Evolutionary conservation across 495 filamentous ascomycete genomes (phyloP).

Genomic region (Lepidopterella palustris): DNA sequence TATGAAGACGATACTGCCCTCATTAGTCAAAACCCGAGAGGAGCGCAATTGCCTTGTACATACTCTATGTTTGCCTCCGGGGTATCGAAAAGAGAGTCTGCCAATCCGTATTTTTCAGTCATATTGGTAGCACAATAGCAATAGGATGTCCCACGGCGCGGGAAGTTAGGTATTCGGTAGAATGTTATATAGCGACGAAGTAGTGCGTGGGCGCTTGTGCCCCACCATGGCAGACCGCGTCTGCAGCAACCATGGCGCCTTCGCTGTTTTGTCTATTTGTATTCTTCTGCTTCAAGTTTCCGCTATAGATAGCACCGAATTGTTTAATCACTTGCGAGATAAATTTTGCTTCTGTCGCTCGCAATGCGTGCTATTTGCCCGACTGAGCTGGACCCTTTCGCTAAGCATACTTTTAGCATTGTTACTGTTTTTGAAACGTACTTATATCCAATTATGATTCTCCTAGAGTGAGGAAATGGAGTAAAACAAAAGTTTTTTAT

Average conservation of each 20-base stretch:
- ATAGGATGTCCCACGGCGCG: neutral
- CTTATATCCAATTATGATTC: neutral
- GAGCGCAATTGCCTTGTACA: neutral
- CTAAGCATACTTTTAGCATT: too few species aligned
- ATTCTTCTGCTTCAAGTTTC: too few species aligned
- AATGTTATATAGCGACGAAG: neutral
- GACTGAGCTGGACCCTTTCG: too few species aligned
- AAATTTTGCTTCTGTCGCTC: neutral
- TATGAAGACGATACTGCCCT: conserved; percentile 15
- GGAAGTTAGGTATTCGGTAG: neutral
- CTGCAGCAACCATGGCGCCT: neutral
- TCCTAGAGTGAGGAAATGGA: neutral
- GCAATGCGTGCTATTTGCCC: neutral
- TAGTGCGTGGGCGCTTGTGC: neutral
- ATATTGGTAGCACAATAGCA: neutral
- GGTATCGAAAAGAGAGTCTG: conserved; percentile 6
- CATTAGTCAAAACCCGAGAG: neutral
- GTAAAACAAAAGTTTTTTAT: neutral
- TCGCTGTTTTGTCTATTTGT: neutral
- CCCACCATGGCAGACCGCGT: neutral
- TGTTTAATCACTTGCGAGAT: neutral
- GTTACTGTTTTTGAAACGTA: neutral
- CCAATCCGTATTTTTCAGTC: conserved; percentile 1
- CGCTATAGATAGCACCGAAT: neutral
- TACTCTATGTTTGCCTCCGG: conserved; percentile 8